Base-by-base conservation (phyloP, 148 eudicot species). In the Silene conica region DNA sequence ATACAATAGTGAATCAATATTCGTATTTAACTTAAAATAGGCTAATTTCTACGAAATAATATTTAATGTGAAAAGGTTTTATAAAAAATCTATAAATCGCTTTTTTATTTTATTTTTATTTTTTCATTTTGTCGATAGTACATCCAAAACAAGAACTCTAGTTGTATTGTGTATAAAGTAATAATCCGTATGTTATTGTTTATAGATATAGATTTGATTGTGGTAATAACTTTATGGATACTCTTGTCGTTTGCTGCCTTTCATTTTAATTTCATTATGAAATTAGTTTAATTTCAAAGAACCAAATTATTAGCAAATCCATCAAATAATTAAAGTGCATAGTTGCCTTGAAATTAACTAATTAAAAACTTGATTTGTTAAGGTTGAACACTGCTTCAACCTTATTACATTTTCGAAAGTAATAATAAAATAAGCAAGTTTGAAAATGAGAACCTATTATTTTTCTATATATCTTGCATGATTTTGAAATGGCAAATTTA, bases 191-290 rank as follows among this genome's bases (percentile, higher is more conserved):
- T n/a, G 7, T 13, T 48, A 34, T 67, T 46, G 57, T 48, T 48
- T 48, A 52, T 12, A 38, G 71, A 46, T 46, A 18, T 46, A 20
- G 31, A 34, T 12, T 34, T 68, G 72, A 69, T 69, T 48, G 59
- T 22, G 54, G 13, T 48, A 3, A 1, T 1, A 38, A 38, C 43
- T 38, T 38, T 48, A 3, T 13, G 57, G 20, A 50, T 69, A 13
- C 54, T 69, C 72, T 69, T 69, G 72, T 69, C 72, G 72, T 69
- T 69, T 48, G 72, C 60, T 69, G 60, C 72, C 72, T 69, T 69
- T 69, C 6, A 50, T 25, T 45, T 67, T 28, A 64, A 67, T 1
- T 19, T 45, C 28, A 22, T 7, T 28, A 61, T 66, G 25, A 45
- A 46, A 48, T 48, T 69, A 48, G 5, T 69, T 12, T 2, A 23